Conservation (phyloP, 2,329 filamentous ascomycete species). For the Pseudogymnoascus sp. region DNA sequence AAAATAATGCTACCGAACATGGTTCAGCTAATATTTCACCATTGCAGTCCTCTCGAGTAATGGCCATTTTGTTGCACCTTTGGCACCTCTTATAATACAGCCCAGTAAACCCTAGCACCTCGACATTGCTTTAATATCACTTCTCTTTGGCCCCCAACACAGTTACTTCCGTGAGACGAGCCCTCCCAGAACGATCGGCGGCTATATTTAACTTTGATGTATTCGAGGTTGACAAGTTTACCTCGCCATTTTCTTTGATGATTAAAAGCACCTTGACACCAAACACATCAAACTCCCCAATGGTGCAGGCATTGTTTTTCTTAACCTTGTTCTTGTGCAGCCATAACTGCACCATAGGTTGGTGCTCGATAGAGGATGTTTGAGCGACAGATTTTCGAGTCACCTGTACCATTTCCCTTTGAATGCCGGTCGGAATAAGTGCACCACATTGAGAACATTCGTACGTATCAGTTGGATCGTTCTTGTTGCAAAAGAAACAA, state of each 20-base stretch:
- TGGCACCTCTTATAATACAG: background rate
- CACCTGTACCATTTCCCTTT: background rate
- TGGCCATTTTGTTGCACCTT: background rate
- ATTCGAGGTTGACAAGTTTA: background rate
- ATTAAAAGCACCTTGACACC: background rate
- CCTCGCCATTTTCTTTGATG: background rate
- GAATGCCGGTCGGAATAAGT: background rate
- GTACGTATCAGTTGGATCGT: background rate
- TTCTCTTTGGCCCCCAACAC: background rate
- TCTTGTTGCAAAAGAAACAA: background rate
- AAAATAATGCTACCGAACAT: background rate
- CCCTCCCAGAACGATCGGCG: background rate
- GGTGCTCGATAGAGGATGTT: background rate
- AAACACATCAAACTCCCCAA: background rate
- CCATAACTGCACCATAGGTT: background rate
- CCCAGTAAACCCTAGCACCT: background rate
- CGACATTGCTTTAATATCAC: background rate
- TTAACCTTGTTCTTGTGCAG: background rate
- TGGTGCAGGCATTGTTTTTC: background rate
- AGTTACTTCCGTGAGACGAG: background rate
- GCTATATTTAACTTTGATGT: background rate
- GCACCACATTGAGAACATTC: background rate
- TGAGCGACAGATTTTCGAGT: background rate
- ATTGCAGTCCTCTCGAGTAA: background rate
- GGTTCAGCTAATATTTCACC: background rate